Percentiles rank a stretch among this genome's conserved stretches.
phyloP scores from a whole-genome alignment of 1,284 basidiomycete genomes.

The Testicularia cyperi region DNA sequence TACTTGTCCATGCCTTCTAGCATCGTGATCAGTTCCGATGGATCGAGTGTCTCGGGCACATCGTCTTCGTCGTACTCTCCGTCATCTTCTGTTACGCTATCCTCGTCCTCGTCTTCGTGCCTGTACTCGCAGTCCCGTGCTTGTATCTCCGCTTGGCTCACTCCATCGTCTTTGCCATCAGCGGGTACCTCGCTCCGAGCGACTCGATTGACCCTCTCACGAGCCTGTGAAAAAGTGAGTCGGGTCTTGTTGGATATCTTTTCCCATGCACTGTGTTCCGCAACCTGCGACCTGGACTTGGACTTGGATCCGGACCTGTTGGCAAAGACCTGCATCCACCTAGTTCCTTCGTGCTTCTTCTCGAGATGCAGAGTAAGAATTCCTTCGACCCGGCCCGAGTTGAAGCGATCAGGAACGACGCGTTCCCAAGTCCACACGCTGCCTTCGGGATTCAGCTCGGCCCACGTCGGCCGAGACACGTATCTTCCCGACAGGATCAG shows the following conservation, averaged over 20 bases:
- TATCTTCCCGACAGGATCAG: constrained; percentile 31
- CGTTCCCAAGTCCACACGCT: constrained; percentile 52
- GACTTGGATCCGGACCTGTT: too few species aligned
- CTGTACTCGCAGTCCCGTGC: too few species aligned
- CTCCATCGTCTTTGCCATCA: background rate
- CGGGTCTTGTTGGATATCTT: constrained; percentile 3
- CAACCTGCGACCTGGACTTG: too few species aligned
- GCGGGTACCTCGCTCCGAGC: too few species aligned
- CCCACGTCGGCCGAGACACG: constrained; percentile 44
- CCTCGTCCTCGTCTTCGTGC: constrained; percentile 2
- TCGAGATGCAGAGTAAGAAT: constrained; percentile 49
- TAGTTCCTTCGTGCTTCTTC: constrained; percentile 65
- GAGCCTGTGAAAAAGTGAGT: constrained; percentile 16
- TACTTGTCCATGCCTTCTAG: constrained; percentile 82
- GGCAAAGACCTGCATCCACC: constrained; percentile 80
- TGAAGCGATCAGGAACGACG: too few species aligned
- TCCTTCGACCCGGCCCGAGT: background rate
- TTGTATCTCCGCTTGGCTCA: background rate
- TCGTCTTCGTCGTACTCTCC: constrained; percentile 64
- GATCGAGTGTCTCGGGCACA: constrained; percentile 84
- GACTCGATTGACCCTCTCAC: background rate
- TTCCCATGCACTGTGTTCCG: background rate
- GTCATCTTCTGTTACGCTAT: constrained; percentile 22
- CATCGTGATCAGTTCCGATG: constrained; percentile 75
- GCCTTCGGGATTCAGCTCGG: constrained; percentile 34